Evolutionary conservation across 805 yeast genomes (phyloP).

Genomic region (Isabelozyma heimii): DNA sequence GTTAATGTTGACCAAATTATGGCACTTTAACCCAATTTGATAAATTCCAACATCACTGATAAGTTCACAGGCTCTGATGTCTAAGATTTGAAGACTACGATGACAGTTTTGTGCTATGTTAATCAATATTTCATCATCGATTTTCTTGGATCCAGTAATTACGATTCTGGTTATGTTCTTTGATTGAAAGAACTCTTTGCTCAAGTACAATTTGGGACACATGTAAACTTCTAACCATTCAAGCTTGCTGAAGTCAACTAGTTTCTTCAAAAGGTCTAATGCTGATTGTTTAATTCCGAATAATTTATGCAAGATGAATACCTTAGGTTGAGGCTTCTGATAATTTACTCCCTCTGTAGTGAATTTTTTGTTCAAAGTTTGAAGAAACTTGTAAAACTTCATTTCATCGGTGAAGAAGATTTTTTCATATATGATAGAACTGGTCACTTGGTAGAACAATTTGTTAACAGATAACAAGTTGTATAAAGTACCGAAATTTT

Average conservation of each 20-base stretch:
- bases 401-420: slow-evolving; percentile 51
- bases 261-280: slow-evolving; percentile 44
- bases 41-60: slow-evolving; percentile 76
- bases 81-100: slow-evolving; percentile 61
- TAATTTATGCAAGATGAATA: slow-evolving; percentile 67
- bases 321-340: slow-evolving; percentile 27
- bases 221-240: slow-evolving; percentile 78
- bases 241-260: slow-evolving; percentile 46
- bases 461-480: slow-evolving; percentile 69
- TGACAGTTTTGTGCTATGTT: slow-evolving; percentile 48
- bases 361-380: slow-evolving; percentile 9
- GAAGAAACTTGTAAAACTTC: slow-evolving; percentile 40
- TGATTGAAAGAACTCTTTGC: slow-evolving; percentile 21
- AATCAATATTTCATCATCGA: slow-evolving; percentile 59
- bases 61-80: slow-evolving; percentile 78
- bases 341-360: slow-evolving; percentile 1
- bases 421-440: slow-evolving; percentile 52
- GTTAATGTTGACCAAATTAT: slow-evolving; percentile 56
- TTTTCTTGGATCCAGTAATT: slow-evolving; percentile 67
- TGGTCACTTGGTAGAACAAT: slow-evolving; percentile 58
- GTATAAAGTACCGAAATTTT: slow-evolving; percentile 33
- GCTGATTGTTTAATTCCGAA: slow-evolving; percentile 52
- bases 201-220: slow-evolving; percentile 71
- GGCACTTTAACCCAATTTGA: slow-evolving; percentile 62
- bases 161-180: slow-evolving; percentile 41